Evolutionary conservation across 805 yeast species (phyloP).

Genomic region (Yarrowia sp.): DNA sequence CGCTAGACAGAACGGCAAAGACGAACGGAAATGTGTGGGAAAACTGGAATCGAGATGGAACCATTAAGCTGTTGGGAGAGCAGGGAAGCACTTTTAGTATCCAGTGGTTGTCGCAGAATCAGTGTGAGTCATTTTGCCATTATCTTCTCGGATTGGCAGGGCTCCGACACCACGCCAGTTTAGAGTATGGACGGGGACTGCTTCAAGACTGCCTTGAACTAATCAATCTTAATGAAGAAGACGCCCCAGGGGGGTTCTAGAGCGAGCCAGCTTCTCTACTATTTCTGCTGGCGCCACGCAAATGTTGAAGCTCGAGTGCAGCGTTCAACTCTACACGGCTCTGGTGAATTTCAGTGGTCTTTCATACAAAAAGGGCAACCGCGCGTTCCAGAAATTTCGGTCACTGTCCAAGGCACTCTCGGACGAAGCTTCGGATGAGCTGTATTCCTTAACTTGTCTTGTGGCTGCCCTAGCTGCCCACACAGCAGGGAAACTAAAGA

Average conservation of each 20-base stretch:
- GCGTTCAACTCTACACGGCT: not conserved
- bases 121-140: not conserved
- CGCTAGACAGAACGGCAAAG: not conserved
- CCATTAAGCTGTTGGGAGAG: not conserved
- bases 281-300: not conserved
- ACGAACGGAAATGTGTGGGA: not conserved
- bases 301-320: not conserved
- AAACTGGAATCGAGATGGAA: not conserved
- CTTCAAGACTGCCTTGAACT: not conserved
- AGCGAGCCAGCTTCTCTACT: not conserved
- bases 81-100: not conserved
- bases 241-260: not conserved
- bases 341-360: not conserved
- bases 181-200: not conserved
- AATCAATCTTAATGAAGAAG: not conserved
- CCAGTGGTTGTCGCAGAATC: not conserved
- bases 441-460: not conserved
- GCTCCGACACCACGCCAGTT: not conserved
- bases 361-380: not conserved
- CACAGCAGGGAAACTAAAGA: not conserved
- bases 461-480: not conserved
- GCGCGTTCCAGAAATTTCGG: not conserved
- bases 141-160: not conserved
- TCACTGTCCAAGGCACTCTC: not conserved
- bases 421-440: not conserved